Base-by-base conservation (phyloP, 2,329 filamentous ascomycete genomes). In the Claviceps digitariae region DNA sequence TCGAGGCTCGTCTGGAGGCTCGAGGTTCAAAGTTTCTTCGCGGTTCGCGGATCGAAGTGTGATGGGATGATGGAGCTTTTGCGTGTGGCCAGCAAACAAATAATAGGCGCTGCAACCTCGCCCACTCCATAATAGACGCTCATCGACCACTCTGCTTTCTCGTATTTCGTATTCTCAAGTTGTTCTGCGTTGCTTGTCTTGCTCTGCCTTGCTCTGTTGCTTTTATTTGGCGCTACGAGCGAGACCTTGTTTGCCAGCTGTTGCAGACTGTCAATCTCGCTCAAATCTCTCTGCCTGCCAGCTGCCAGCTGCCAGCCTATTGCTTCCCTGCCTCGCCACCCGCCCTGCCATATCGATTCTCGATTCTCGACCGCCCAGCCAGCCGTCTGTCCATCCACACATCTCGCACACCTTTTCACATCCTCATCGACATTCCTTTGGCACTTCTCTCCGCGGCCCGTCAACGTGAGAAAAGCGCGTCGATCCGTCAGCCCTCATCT, bases 401-500 rank as follows among this genome's bases (percentile, higher is more conserved):
- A n/a, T 38, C 36, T 38, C 15, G 34, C 12, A 38, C 36, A 8
- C n/a, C 15, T 38, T 17, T 13, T 3, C 27, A 23, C 46, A 15
- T 36, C 20, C n/a, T 48, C 29, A 36, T 50, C 45, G 12, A 12
- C 20, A 17, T 25, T 41, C 17, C 47, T 21, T 52, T 38, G 8
- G 12, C 54, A 54, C 52, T 52, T 56, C 48, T 56, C 36, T n/a
- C 17, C 45, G 51, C 57, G 52, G 52, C 53, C 54, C 38, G 49
- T 21, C 23, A 41, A 34, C 36, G 48, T 20, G 36, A n/a, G 21
- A n/a, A n/a, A 29, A 29, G 48, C 34, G 48, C 27, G 27, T 15
- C 23, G 7, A n/a, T 47, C 21, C 15, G 6, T 38, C 36, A 17
- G 36, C 36, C 17, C 36, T n/a, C 36, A 1, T 38, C 36, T 38